phyloP scores from a whole-genome alignment of 805 yeast species.

The Saccharomycopsis capsularis region DNA sequence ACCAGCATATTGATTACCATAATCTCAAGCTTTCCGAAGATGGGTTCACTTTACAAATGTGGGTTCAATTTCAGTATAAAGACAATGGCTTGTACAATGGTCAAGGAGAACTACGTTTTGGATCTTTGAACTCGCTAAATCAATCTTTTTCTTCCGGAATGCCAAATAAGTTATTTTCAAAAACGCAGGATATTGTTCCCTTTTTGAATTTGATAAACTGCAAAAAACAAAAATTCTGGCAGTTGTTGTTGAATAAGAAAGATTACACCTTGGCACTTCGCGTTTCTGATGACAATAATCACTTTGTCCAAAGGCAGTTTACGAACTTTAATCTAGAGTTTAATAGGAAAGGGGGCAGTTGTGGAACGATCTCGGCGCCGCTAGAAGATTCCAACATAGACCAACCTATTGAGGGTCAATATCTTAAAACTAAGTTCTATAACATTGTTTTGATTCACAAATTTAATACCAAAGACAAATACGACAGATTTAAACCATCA shows the following conservation, averaged over 20 bases:
- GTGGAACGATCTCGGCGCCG: too few species aligned
- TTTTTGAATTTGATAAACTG: constrained; percentile 12
- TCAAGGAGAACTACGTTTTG: not conserved
- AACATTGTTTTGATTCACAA: constrained; percentile 27
- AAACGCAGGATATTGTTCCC: constrained; percentile 6
- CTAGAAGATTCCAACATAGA: not conserved
- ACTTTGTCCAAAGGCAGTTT: constrained; percentile 21
- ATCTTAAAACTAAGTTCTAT: constrained; percentile 21
- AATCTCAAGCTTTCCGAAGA: constrained; percentile 13
- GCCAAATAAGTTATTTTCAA: too few species aligned
- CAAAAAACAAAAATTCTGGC: constrained; percentile 15
- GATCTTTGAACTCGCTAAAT: not conserved
- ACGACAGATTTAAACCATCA: constrained; percentile 25
- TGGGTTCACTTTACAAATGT: constrained; percentile 33
- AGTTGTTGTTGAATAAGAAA: constrained; percentile 7
- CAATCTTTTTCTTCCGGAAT: not conserved
- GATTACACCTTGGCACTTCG: constrained; percentile 10
- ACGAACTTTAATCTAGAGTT: constrained; percentile 28
- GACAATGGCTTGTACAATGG: not conserved
- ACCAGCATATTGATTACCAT: constrained; percentile 6
- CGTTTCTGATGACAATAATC: constrained; percentile 11
- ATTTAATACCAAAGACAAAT: constrained; percentile 8
- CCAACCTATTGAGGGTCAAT: not conserved
- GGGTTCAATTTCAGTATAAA: constrained; percentile 31
- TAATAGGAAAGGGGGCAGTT: not conserved